Conservation (phyloP, 257 asterid species). For the Ophiorrhiza pumila region DNA sequence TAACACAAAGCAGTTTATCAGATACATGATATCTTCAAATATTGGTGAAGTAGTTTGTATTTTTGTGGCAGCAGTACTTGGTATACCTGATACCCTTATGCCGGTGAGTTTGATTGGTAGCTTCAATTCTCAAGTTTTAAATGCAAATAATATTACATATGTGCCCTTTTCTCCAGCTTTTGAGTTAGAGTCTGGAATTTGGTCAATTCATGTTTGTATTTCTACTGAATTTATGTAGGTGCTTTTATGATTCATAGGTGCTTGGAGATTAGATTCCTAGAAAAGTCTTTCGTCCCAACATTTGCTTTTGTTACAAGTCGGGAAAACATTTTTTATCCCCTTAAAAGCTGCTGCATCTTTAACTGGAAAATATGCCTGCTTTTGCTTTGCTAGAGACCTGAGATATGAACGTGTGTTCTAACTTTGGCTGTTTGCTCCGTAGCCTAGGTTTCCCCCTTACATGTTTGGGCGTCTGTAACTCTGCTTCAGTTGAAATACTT, state of each 20-base stretch:
- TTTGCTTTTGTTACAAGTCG: not conserved
- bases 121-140: not conserved
- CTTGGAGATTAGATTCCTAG: not conserved
- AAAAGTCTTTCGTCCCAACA: not conserved
- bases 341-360: not conserved
- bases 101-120: constrained; percentile 63
- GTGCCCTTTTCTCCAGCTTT: constrained; percentile 2
- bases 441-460: not conserved
- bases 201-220: not conserved
- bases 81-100: constrained; percentile 96
- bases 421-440: not conserved
- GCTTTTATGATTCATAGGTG: not conserved
- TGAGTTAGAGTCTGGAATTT: not conserved
- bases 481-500: not conserved
- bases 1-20: constrained; percentile 92
- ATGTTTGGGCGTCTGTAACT: not conserved
- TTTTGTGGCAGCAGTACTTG: constrained; percentile 96
- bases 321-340: not conserved
- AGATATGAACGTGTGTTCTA: not conserved
- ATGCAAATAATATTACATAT: not conserved
- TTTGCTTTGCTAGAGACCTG: not conserved
- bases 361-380: too few species aligned
- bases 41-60: constrained; percentile 99
- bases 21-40: constrained; percentile 97
- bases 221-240: not conserved